A percentile compares a stretch with the other conserved stretches of the same genome.
Evolutionary conservation across 352 stramenopile species (phyloP).

Genomic region (Phytopythium montanum): DNA sequence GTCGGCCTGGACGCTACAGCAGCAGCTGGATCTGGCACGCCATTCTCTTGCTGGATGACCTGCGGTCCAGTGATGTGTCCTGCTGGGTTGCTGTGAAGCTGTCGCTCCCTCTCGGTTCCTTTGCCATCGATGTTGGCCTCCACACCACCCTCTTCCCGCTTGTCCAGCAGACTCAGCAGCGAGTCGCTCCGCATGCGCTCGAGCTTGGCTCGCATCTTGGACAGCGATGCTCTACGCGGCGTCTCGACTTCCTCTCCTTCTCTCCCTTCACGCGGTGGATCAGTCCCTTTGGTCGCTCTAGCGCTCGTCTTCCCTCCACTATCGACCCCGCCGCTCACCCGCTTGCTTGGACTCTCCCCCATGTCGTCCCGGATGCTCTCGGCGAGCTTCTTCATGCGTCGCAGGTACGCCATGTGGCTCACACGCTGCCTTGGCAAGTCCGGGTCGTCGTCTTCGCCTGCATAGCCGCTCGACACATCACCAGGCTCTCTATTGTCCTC

Average conservation of each 20-base stretch:
- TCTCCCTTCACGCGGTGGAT: neutral
- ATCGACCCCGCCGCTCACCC: neutral
- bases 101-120: neutral
- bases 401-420: slow-evolving; percentile 68
- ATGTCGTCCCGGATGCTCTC: slow-evolving; percentile 67
- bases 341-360: neutral
- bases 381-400: slow-evolving; percentile 58
- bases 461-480: slow-evolving; percentile 15
- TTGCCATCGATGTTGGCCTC: neutral
- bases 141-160: neutral
- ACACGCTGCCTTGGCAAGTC: slow-evolving; percentile 52
- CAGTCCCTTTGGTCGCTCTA: neutral
- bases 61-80: neutral
- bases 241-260: neutral
- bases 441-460: slow-evolving; percentile 26
- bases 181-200: slow-evolving; percentile 29
- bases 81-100: neutral
- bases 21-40: too few species aligned
- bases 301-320: neutral
- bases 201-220: slow-evolving; percentile 28
- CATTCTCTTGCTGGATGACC: neutral
- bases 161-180: slow-evolving; percentile 10
- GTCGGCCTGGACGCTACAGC: neutral
- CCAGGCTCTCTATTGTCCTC: slow-evolving; percentile 10
- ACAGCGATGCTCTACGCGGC: slow-evolving; percentile 1